phyloP scores from a whole-genome alignment of 768 basidiomycete species.

The Mycena indigotica region DNA sequence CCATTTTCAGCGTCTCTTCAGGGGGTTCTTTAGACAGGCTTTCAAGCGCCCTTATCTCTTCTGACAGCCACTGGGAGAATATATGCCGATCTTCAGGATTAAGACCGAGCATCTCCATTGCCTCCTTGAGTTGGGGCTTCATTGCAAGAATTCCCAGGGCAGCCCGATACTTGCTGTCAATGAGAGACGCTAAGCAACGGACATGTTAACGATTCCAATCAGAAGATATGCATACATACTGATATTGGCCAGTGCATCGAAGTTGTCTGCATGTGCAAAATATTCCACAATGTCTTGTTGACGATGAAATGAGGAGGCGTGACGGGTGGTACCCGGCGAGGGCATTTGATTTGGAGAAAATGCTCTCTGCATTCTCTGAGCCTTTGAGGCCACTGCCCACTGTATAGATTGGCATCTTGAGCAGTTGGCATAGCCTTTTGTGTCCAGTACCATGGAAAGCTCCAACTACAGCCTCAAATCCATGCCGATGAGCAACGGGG shows the following conservation, averaged over 20 bases:
- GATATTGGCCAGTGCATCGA: no score
- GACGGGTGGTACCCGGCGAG: constrained; percentile 10
- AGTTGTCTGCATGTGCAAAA: no score
- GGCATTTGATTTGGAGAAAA: constrained; percentile 16
- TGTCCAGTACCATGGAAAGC: neutral
- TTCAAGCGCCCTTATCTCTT: constrained; percentile 3
- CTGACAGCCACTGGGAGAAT: constrained; percentile 9
- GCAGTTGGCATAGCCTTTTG: neutral
- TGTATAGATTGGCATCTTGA: no score
- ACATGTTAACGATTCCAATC: neutral
- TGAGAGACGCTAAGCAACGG: constrained; percentile 4
- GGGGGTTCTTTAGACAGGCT: constrained; percentile 5
- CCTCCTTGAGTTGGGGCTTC: neutral
- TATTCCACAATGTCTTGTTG: no score
- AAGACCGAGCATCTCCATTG: neutral
- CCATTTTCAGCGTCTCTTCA: no score
- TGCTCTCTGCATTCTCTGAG: constrained; percentile 9
- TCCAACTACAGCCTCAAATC: no score
- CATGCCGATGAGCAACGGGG: neutral
- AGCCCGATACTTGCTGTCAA: neutral
- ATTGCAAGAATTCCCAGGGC: neutral
- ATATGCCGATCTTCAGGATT: neutral
- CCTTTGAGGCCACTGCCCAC: constrained; percentile 5
- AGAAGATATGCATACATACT: no score
- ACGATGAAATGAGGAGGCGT: constrained; percentile 8